Base-by-base conservation (phyloP, 352 stramenopile genomes). In the Globisporangium paddicum region DNA sequence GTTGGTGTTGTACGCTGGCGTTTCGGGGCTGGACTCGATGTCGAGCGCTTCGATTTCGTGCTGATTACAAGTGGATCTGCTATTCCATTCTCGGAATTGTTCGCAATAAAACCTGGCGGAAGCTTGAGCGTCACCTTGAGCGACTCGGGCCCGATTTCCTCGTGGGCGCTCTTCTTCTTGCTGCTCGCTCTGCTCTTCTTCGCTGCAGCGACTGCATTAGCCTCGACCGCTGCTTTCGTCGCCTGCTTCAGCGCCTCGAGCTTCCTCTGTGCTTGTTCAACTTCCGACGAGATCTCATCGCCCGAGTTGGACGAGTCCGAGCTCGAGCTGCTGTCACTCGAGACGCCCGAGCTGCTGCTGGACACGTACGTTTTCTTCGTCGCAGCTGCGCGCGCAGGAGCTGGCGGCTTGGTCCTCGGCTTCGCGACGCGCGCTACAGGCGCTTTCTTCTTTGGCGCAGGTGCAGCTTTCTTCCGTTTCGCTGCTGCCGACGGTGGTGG, bases 111-210 rank as follows among this genome's bases (percentile, higher is more conserved):
- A 5, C 73, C 73, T 6, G 73, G 73, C 13, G 76, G 76, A 2
- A 87, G 72, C 63, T 87, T 85, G 25, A 87, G 49, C 25, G 71
- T 87, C 25, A 85, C 75, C 45, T 82, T 83, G 9, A 85, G 58
- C 16, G 77, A 85, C 37, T 72, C 71, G 5, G 70, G 60, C 25
- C 38, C 19, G 49, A 63, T 62, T 60, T 64, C 47, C 51, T 58
- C 28, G 28, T 54, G 47, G 18, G 16, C 46, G 25, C 37, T 55
- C 53, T 35, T 50, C 8, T 55, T 62, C n/a, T 51, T 73, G 37
- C 37, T 49, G 21, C 28, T 42, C 13, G 49, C 19, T 11, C 45
- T 14, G 46, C 9, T 70, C 48, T 75, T 71, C 25, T 68, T 71
- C n/a, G 60, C 23, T 5, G 42, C 55, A 25, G 62, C 46, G 9